Percentiles rank a stretch among this genome's conserved stretches.
Conservation (phyloP, 495 filamentous ascomycete species). For the Talaromyces stipitatus region DNA sequence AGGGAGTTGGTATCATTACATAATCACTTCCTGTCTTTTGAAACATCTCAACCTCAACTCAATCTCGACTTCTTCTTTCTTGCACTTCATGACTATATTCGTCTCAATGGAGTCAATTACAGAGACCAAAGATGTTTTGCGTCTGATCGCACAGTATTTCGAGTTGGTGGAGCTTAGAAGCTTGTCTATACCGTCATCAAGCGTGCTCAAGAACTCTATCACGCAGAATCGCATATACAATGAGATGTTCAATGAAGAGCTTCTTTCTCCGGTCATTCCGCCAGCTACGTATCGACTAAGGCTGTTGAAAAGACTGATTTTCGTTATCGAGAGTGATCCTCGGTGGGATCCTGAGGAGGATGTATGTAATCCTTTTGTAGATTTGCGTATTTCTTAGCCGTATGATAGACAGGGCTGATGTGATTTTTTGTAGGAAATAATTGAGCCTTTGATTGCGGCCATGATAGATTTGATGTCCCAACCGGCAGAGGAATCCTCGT, state of each 20-base stretch:
- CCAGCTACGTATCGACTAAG: slow-evolving; percentile 61
- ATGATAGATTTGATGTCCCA: slow-evolving; percentile 52
- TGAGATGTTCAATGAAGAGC: slow-evolving; percentile 52
- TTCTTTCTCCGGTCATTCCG: slow-evolving; percentile 40
- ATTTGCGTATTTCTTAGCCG: slow-evolving; percentile 4
- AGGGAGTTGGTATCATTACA: background rate
- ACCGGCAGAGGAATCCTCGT: slow-evolving; percentile 42
- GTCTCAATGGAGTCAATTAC: background rate
- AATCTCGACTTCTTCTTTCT: background rate
- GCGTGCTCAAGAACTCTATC: slow-evolving; percentile 40
- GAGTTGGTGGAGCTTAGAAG: slow-evolving; percentile 53
- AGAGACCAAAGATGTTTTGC: slow-evolving; percentile 1
- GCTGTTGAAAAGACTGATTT: slow-evolving; percentile 61
- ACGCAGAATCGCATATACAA: slow-evolving; percentile 58
- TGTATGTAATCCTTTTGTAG: slow-evolving; percentile 47
- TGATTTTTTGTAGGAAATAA: slow-evolving; percentile 54
- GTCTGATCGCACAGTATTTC: slow-evolving; percentile 51
- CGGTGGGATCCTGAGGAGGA: slow-evolving; percentile 66
- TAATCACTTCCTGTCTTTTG: background rate
- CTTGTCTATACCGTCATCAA: slow-evolving; percentile 46
- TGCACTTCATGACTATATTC: background rate
- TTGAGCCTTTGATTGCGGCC: slow-evolving; percentile 58
- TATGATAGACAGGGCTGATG: background rate
- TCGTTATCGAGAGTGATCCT: slow-evolving; percentile 59
- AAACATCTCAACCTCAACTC: background rate